A percentile compares a stretch with the other conserved stretches of the same genome.
Conservation (phyloP, 2,329 filamentous ascomycete genomes). For the Plectosphaerella sp. region DNA sequence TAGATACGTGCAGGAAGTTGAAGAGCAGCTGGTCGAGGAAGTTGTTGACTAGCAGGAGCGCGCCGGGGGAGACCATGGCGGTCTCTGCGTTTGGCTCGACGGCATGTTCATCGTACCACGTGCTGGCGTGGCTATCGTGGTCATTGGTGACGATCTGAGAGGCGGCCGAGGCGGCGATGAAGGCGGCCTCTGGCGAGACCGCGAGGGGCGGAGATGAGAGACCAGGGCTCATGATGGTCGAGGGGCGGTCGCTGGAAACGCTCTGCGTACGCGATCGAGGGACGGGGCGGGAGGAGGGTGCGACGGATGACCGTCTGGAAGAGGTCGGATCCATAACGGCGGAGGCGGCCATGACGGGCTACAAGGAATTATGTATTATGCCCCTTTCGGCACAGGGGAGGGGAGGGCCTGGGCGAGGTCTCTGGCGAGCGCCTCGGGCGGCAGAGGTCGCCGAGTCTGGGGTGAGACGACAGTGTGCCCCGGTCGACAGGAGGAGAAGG, state of each 20-base stretch:
- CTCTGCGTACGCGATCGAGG: constrained; percentile 53
- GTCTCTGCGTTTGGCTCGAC: constrained; percentile 62
- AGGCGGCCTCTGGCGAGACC: constrained; percentile 74
- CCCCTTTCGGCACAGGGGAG: not conserved
- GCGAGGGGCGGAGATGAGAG: constrained; percentile 62
- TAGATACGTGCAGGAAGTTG: constrained; percentile 77
- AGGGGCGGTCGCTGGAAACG: constrained; percentile 68
- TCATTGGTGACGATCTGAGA: constrained; percentile 89
- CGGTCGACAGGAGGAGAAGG: constrained; percentile 1
- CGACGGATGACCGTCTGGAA: constrained; percentile 29
- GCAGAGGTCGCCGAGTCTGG: constrained; percentile 6
- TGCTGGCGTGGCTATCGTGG: constrained; percentile 68
- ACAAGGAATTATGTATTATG: not conserved
- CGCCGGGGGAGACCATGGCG: constrained; percentile 66
- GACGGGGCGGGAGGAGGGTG: constrained; percentile 21
- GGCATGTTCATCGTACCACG: constrained; percentile 65
- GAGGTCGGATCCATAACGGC: constrained; percentile 8
- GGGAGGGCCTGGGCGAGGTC: not conserved
- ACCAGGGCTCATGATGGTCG: constrained; percentile 50
- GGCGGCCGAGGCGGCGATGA: constrained; percentile 83
- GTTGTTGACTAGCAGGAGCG: constrained; percentile 76
- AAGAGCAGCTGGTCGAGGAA: constrained; percentile 94
- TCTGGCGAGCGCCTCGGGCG: not conserved
- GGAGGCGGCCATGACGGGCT: constrained; percentile 10
- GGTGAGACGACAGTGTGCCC: constrained; percentile 12